Evolutionary conservation across 768 basidiomycete species (phyloP), one percentile per base, ranked within the genome.

Genomic region (Phlegmacium glaucopus): DNA sequence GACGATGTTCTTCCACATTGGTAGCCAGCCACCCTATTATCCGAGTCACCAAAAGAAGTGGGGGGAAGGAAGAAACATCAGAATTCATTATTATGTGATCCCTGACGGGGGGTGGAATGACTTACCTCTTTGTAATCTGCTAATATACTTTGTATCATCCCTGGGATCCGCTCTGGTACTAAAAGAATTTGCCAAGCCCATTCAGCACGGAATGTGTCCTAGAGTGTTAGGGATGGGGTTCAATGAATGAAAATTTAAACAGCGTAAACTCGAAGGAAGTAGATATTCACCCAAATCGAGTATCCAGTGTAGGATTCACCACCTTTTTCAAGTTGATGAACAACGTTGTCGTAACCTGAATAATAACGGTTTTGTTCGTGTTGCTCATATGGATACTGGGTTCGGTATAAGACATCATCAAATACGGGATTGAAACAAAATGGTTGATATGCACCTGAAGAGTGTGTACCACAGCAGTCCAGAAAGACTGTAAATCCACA

Each of bases 1-100:
- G 70, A 86, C 79, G 11, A 91, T 76, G 51, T 91, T 91, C 67
- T 90, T 91, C 90, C 90, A 92, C 88, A 91, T 90, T 0, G 90
- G 90, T 30, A 92, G 66, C 87, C 89, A 89, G 3, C 90, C 90
- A 12, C 86, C 79, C 81, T 76, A 30, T 3, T 2, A 11, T 34
- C 32, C 32, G n/a, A 34, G n/a, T 34, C 32, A n/a, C 32, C 11
- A 10, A 34, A 26, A 32, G 11, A 13, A 29, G 15, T 5, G 29
- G 38, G 32, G 5, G 13, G 44, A 1, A 6, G 29, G 42, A 22
- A 22, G 22, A 22, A 22, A 5, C 3, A 9, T 9, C 26, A 11
- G 22, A 3, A 26, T 16, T 12, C 15, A 27, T n/a, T n/a, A n/a
- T n/a, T n/a, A n/a, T n/a, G n/a, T n/a, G n/a, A n/a, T n/a, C n/a